phyloP scores from a whole-genome alignment of 805 yeast genomes.

The Wickerhamiella allomyrinae region DNA sequence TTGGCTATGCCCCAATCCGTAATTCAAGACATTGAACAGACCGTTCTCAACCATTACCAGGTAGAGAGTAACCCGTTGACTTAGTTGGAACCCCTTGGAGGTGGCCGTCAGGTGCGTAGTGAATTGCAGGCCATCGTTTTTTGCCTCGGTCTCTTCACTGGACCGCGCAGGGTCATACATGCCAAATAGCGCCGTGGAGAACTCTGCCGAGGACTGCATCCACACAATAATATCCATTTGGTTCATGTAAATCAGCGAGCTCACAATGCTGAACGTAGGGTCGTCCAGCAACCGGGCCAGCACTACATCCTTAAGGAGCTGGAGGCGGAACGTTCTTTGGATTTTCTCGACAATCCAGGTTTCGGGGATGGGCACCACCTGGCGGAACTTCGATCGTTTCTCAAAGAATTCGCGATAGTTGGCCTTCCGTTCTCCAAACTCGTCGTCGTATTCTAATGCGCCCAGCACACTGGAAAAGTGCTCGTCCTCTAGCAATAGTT shows the following conservation, averaged over 20 bases:
- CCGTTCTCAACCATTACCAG: slow-evolving; percentile 51
- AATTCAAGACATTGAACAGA: slow-evolving; percentile 51
- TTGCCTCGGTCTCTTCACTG: slow-evolving; percentile 3
- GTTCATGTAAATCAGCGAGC: slow-evolving; percentile 51
- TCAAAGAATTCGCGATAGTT: slow-evolving; percentile 55
- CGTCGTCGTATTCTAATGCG: slow-evolving; percentile 76
- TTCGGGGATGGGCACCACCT: slow-evolving; percentile 51
- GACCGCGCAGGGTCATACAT: slow-evolving; percentile 30
- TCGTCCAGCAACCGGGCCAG: slow-evolving; percentile 75
- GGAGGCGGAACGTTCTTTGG: slow-evolving; percentile 61
- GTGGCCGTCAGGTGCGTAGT: slow-evolving; percentile 67
- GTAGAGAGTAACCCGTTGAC: slow-evolving; percentile 53
- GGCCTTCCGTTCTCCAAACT: slow-evolving; percentile 65
- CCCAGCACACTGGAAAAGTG: slow-evolving; percentile 51
- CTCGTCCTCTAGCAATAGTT: slow-evolving; percentile 40
- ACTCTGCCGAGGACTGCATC: slow-evolving; percentile 37
- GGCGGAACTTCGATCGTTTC: slow-evolving; percentile 48
- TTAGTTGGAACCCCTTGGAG: slow-evolving; percentile 49
- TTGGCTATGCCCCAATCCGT: slow-evolving; percentile 45
- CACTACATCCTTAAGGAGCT: slow-evolving; percentile 75
- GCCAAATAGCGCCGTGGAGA: slow-evolving; percentile 44
- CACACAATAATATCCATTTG: slow-evolving; percentile 53
- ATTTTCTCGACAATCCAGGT: slow-evolving; percentile 39
- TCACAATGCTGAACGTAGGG: slow-evolving; percentile 49
- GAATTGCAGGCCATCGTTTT: slow-evolving; percentile 53